Conservation (phyloP, 495 filamentous ascomycete genomes). For the Aspergillus bridgeri region DNA sequence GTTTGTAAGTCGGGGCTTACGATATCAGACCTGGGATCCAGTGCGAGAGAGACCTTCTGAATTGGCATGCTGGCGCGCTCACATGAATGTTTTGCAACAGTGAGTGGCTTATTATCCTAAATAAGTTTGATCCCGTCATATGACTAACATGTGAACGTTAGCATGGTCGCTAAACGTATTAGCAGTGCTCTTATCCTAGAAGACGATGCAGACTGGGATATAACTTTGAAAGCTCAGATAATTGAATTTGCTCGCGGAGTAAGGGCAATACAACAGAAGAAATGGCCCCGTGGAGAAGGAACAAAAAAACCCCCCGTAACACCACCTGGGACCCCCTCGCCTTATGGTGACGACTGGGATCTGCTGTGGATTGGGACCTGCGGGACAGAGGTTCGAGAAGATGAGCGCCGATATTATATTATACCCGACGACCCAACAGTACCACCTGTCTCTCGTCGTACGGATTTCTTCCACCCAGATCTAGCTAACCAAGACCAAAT, state of each 20-base stretch:
- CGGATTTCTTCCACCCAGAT: background rate
- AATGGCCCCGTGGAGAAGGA: background rate
- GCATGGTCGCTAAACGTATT: no score
- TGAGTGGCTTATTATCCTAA: background rate
- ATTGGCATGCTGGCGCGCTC: slow-evolving; percentile 29
- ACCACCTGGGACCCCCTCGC: background rate
- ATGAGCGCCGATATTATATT: background rate
- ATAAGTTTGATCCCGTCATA: no score
- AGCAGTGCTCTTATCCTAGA: no score
- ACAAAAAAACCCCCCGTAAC: background rate
- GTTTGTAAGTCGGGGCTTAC: background rate
- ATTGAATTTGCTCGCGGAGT: background rate
- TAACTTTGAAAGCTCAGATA: background rate
- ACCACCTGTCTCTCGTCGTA: background rate
- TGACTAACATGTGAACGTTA: no score
- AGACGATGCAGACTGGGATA: no score
- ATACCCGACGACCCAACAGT: background rate
- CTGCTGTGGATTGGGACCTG: background rate
- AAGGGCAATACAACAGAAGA: background rate
- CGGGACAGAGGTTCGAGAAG: background rate
- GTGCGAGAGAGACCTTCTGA: slow-evolving; percentile 2
- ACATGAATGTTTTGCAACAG: slow-evolving; percentile 15
- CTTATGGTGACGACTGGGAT: background rate
- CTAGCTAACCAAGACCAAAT: background rate
- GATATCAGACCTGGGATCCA: background rate